Percentiles rank a stretch among this genome's conserved stretches.
phyloP scores from a whole-genome alignment of 176 grass and related monocot genomes.

The Paspalum vaginatum region DNA sequence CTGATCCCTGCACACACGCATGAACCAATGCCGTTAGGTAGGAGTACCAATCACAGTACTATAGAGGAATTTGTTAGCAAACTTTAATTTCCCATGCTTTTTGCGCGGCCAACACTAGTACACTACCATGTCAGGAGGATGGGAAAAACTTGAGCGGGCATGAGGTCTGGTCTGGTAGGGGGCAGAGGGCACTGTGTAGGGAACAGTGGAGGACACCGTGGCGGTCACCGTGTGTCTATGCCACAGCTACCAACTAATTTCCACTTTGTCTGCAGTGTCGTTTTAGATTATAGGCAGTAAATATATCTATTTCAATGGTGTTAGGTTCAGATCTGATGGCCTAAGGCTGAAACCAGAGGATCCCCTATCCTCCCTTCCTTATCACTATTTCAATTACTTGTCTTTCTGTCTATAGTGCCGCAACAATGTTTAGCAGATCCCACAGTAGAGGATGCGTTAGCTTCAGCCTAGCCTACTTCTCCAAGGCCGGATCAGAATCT shows the following conservation, averaged over 20 bases:
- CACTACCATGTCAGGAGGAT: neutral
- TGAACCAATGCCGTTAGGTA: neutral
- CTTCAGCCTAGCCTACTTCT: neutral
- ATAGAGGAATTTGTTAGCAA: neutral
- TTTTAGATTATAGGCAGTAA: too few species aligned
- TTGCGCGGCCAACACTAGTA: neutral
- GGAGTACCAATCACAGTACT: neutral
- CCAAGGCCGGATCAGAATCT: neutral
- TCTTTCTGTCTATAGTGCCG: too few species aligned
- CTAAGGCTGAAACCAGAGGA: too few species aligned
- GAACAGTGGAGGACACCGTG: constrained; percentile 7
- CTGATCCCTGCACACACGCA: constrained; percentile 52
- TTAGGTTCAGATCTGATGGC: neutral
- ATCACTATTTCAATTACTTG: too few species aligned
- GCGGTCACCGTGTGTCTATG: neutral
- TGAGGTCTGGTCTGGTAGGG: neutral
- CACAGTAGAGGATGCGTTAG: too few species aligned
- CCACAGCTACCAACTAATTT: too few species aligned
- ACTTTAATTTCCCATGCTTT: neutral
- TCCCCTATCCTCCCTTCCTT: too few species aligned
- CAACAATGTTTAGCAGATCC: too few species aligned
- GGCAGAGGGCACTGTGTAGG: neutral
- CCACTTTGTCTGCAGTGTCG: too few species aligned
- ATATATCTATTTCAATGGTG: too few species aligned
- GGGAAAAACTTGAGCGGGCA: neutral